Base-by-base conservation (phyloP, 176 grass and related monocot species). In the Triticum timopheevii region DNA sequence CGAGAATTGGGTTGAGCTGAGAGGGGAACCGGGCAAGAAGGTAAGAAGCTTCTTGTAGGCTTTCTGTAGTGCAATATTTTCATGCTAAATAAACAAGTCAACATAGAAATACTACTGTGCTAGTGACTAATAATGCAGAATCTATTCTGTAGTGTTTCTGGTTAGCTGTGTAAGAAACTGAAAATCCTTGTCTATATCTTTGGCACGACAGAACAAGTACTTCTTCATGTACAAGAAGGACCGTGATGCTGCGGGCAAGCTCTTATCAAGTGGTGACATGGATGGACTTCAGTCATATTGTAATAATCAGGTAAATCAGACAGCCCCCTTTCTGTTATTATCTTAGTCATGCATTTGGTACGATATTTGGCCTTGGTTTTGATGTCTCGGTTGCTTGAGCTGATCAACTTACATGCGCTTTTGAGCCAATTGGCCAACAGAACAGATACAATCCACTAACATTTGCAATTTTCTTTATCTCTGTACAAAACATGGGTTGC, bases 171-270 rank as follows among this genome's bases (percentile, higher is more conserved):
- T 65, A 35, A 70, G 69, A 86, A 61, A 17, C 28, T 75, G 65
- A 89, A 73, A 20, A 58, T 80, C 23, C 50, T 77, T 88, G 2
- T 10, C 19, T 52, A 85, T 67, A 87, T 85, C 87, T 86, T 76
- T 76, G 75, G 20, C 42, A 65, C 78, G 91, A 79, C 93, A 98
- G 96, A 96, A 93, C 90, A 82, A 91, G 68, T 90, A 85, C 65
- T 96, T 96, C 82, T 89, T 82, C 76, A 80, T 82, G 79, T 98
- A 98, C 86, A 96, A 82, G 89, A 63, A 81, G 20, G 84, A 94
- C 22, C 80, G 62, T 5, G 84, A 65, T 28, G 25, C 13, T 59
- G 88, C 71, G 61, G 30, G 49, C n/a, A 79, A 65, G 8, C 86
- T 80, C 70, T 1, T 80, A 61, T 0, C 10, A 47, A 77, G 15